Evolutionary conservation across 2,329 filamentous ascomycete species (phyloP), one percentile per base, ranked within the genome.

Genomic region (Cladosporium sphaerospermum): DNA sequence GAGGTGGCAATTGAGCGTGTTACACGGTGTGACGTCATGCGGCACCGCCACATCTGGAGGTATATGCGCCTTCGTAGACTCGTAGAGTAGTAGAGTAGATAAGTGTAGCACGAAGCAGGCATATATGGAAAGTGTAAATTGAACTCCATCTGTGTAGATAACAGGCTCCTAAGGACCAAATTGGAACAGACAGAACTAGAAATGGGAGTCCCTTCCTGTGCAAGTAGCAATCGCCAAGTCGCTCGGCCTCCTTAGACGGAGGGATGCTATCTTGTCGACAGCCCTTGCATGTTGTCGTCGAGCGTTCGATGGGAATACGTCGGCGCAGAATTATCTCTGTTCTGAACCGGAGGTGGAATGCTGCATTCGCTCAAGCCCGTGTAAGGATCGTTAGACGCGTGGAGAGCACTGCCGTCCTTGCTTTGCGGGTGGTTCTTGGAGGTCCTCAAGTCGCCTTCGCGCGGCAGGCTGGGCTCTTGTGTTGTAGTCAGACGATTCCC

Each of bases 281-380:
- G 41, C 41, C 9, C 41, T 19, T 23, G 41, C 41, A 44, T 44
- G 11, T 31, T 44, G 41, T 44, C 41, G 9, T 44, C 41, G 19
- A 44, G 41, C 41, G 41, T 44, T 19, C 41, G 41, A 44, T 44
- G 41, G 41, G 41, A 44, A 23, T 44, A 44, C 19, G 41, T 44
- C 19, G 41, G 41, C 41, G 41, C 41, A 44, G 41, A 44, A 44
- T 44, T 19, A 23, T 44, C 41, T 44, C 41, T 44, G 23, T 44
- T 44, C 11, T 44, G 41, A n/a, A 44, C 19, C 19, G 41, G 41
- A 44, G 41, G 41, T 44, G 41, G 41, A 31, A 44, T 44, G 41
- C 41, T 44, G 41, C 41, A 44, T 31, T 44, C 19, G 19, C 41
- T 44, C 41, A 44, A 44, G 16, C 41, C 41, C 19, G 16, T 19